These are phyloP conservation scores for Powellomyces hirtus DNA, from an alignment of 192 early-diverging fungal species.

Conservation along the genomic window DNA sequence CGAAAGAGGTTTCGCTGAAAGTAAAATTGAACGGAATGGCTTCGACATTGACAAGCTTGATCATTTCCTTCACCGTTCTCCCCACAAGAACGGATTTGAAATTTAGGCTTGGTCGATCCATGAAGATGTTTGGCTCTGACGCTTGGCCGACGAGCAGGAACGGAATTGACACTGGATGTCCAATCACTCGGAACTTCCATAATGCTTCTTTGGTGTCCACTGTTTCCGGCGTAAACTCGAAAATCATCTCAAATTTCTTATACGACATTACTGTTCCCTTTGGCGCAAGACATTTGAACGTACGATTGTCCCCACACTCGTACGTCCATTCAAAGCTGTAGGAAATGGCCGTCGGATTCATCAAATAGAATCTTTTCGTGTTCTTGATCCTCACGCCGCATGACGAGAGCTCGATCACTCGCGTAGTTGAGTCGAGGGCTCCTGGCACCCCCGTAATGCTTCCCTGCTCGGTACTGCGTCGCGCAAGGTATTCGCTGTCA, in stretches of 20 bases:
- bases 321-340: conserved; percentile 54
- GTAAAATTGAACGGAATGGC: conserved; percentile 48
- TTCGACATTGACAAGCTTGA: conserved; percentile 56
- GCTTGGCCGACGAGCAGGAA: conserved; percentile 58
- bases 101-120: conserved; percentile 52
- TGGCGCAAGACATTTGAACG: conserved; percentile 53
- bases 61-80: conserved; percentile 50
- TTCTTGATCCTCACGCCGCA: conserved; percentile 53
- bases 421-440: conserved; percentile 46
- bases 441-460: conserved; percentile 21
- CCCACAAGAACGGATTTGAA: conserved; percentile 63
- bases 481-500: conserved; percentile 54
- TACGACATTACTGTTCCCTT: conserved; percentile 42
- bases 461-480: conserved; percentile 38
- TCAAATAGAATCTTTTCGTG: conserved; percentile 57
- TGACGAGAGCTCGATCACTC: conserved; percentile 55
- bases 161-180: conserved; percentile 48
- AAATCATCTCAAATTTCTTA: conserved; percentile 58
- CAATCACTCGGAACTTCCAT: conserved; percentile 50
- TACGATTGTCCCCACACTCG: conserved; percentile 28
- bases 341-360: conserved; percentile 51
- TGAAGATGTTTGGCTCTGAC: conserved; percentile 55
- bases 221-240: conserved; percentile 56
- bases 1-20: conserved; percentile 55
- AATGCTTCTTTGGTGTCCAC: conserved; percentile 56